A percentile compares a stretch with the other conserved stretches of the same genome.
Conservation (phyloP, 106 monocot genomes). For the Dioscorea dumetorum region DNA sequence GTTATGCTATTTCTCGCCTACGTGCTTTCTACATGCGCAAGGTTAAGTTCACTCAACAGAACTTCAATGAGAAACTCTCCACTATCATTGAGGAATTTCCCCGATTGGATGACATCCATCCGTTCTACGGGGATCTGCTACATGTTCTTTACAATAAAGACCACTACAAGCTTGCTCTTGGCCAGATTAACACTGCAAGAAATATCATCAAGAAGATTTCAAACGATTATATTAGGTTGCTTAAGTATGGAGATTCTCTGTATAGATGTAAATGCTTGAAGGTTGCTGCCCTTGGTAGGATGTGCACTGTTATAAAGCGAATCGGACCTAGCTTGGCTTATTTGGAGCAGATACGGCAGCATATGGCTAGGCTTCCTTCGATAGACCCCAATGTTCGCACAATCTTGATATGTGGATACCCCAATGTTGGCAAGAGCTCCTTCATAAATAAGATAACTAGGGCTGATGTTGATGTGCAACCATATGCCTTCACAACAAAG, state of each 20-base stretch:
- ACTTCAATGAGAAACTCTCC: slow-evolving; percentile 88
- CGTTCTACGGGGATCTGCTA: slow-evolving; percentile 91
- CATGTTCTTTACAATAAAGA: slow-evolving; percentile 94
- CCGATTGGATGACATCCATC: slow-evolving; percentile 78
- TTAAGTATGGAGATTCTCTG: slow-evolving; percentile 96
- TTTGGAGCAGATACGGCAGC: slow-evolving; percentile 87
- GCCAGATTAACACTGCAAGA: slow-evolving; percentile 88
- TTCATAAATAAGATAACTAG: slow-evolving; percentile 92
- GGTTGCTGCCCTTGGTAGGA: slow-evolving; percentile 88
- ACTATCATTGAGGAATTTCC: slow-evolving; percentile 90
- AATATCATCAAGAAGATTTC: slow-evolving; percentile 78
- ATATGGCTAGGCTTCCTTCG: slow-evolving; percentile 92
- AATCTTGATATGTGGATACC: slow-evolving; percentile 86
- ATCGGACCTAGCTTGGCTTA: slow-evolving; percentile 88
- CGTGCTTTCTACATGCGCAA: slow-evolving; percentile 97
- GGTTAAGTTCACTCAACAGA: slow-evolving; percentile 81
- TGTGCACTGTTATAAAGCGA: slow-evolving; percentile 82
- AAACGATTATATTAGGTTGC: slow-evolving; percentile 80
- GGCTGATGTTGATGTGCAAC: slow-evolving; percentile 98
- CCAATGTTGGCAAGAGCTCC: slow-evolving; percentile 98
- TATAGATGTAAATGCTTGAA: slow-evolving; percentile 94
- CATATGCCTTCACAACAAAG: slow-evolving; percentile 96
- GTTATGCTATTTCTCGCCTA: slow-evolving; percentile 84
- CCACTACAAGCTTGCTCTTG: slow-evolving; percentile 96
- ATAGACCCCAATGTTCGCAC: slow-evolving; percentile 98